A percentile compares a stretch with the other conserved stretches of the same genome.
phyloP scores from a whole-genome alignment of 2,329 filamentous ascomycete species.

The Ophiocordyceps unilateralis region DNA sequence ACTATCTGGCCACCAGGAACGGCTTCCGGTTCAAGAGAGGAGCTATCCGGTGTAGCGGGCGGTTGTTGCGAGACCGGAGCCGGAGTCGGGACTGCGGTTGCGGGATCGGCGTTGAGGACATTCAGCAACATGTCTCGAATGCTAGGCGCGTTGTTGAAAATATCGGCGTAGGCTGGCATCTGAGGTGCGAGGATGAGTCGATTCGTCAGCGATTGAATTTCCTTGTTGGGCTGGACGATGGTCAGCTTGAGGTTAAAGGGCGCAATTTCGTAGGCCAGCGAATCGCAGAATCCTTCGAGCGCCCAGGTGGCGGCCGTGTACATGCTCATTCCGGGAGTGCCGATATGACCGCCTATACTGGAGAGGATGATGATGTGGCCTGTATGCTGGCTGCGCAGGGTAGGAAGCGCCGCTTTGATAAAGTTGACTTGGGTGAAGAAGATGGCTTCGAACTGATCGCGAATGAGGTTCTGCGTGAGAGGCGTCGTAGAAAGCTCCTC shows the following conservation, averaged over 20 bases:
- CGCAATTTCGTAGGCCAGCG: slow-evolving; percentile 85
- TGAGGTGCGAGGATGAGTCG: slow-evolving; percentile 70
- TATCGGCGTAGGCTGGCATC: slow-evolving; percentile 34
- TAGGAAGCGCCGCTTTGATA: slow-evolving; percentile 72
- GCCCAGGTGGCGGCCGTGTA: slow-evolving; percentile 91
- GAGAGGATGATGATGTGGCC: slow-evolving; percentile 85
- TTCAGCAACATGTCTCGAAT: slow-evolving; percentile 70
- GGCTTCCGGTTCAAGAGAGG: slow-evolving; percentile 15
- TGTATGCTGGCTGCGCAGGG: slow-evolving; percentile 61
- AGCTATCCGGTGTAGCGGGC: slow-evolving; percentile 14
- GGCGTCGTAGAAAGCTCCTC: slow-evolving; percentile 69
- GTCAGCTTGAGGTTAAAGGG: slow-evolving; percentile 96
- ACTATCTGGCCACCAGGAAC: slow-evolving; percentile 27
- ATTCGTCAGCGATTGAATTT: slow-evolving; percentile 76
- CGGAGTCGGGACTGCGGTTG: slow-evolving; percentile 31
- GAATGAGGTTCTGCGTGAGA: slow-evolving; percentile 59
- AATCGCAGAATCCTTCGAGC: slow-evolving; percentile 89
- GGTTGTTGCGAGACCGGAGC: slow-evolving; percentile 10
- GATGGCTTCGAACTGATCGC: slow-evolving; percentile 84
- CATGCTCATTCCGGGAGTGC: slow-evolving; percentile 78
- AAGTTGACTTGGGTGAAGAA: slow-evolving; percentile 96
- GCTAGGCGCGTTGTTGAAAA: slow-evolving; percentile 46
- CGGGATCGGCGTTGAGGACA: slow-evolving; percentile 60
- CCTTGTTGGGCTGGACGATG: slow-evolving; percentile 88
- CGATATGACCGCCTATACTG: slow-evolving; percentile 80